phyloP scores from a whole-genome alignment of 2,329 filamentous ascomycete genomes.

The Aspergillus quadricinctus region DNA sequence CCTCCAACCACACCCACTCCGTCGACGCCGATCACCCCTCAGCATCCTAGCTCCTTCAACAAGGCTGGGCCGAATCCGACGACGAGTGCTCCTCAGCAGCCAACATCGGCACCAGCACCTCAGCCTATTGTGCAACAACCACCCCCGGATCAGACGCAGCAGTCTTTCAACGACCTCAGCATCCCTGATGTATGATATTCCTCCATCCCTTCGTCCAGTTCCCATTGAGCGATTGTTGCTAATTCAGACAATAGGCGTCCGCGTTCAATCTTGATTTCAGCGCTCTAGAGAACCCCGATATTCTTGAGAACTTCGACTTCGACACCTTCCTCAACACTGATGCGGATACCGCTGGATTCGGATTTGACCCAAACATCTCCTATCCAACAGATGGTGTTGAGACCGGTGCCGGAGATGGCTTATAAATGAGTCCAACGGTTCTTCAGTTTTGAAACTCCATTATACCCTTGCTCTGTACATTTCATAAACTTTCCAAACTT shows the following conservation, averaged over 20 bases:
- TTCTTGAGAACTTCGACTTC: constrained; percentile 58
- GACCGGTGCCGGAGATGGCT: constrained; percentile 35
- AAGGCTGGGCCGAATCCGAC: constrained; percentile 36
- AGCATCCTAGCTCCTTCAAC: constrained; percentile 43
- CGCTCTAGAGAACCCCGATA: constrained; percentile 43
- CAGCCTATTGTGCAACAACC: constrained; percentile 32
- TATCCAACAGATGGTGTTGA: constrained; percentile 41
- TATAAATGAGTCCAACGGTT: constrained; percentile 34
- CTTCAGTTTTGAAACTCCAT: constrained; percentile 30
- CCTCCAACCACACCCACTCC: constrained; percentile 47
- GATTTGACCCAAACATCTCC: constrained; percentile 39
- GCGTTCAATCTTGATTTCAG: constrained; percentile 43
- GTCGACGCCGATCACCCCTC: constrained; percentile 46
- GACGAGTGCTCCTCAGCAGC: constrained; percentile 28
- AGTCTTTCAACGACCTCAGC: constrained; percentile 30
- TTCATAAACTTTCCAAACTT: constrained; percentile 18
- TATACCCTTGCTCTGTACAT: constrained; percentile 40
- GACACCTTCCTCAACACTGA: constrained; percentile 62
- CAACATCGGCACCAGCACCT: constrained; percentile 34
- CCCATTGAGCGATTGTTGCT: constrained; percentile 7
- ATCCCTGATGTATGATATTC: constrained; percentile 35
- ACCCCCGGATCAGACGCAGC: constrained; percentile 30
- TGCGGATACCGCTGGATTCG: constrained; percentile 38
- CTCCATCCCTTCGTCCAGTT: neutral
- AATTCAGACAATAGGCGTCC: constrained; percentile 21